Conservation (phyloP, 805 yeast genomes). For the Candida sphagnicola region DNA sequence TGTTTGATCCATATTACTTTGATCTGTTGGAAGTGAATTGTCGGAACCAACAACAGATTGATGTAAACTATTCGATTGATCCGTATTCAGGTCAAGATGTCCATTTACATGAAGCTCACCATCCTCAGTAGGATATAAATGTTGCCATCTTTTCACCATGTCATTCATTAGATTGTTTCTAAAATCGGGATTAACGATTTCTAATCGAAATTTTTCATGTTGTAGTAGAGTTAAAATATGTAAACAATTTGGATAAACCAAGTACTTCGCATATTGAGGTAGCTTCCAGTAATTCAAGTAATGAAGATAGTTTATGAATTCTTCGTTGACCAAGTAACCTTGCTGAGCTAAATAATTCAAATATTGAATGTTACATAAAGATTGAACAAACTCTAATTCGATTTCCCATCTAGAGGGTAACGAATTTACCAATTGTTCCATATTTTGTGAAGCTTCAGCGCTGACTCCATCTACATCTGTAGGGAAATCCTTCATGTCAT, state of each 20-base stretch:
- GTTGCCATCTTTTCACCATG: slow-evolving; percentile 70
- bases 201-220: slow-evolving; percentile 48
- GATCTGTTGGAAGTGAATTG: too few species aligned
- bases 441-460: not conserved
- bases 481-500: too few species aligned
- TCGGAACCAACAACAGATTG: too few species aligned
- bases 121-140: too few species aligned
- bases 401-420: slow-evolving; percentile 85
- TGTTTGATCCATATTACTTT: too few species aligned
- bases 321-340: slow-evolving; percentile 64
- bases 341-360: slow-evolving; percentile 84
- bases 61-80: too few species aligned
- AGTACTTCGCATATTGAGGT: slow-evolving; percentile 64
- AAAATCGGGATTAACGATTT: slow-evolving; percentile 53
- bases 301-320: slow-evolving; percentile 69
- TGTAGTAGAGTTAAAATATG: slow-evolving; percentile 68
- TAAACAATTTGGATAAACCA: slow-evolving; percentile 85
- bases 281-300: slow-evolving; percentile 84
- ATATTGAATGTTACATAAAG: slow-evolving; percentile 85
- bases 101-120: not conserved
- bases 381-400: slow-evolving; percentile 91
- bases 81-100: too few species aligned
- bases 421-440: slow-evolving; percentile 11
- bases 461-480: not conserved
- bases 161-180: slow-evolving; percentile 63